Evolutionary conservation across 2,329 filamentous ascomycete species (phyloP).

Genomic region (Moelleriella libera): DNA sequence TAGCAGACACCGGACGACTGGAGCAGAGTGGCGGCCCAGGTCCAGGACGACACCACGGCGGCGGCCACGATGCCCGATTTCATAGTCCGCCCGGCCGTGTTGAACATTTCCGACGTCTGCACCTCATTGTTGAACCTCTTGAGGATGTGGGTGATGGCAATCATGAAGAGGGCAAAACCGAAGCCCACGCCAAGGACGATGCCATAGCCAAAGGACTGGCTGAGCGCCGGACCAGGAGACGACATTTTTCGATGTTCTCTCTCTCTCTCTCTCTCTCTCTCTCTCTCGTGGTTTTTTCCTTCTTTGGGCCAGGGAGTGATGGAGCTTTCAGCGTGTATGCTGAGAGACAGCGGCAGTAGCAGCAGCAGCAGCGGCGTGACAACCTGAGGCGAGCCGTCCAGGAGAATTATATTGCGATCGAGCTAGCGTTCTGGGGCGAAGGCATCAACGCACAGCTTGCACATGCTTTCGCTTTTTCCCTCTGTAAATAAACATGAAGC

Average conservation of each 20-base stretch:
- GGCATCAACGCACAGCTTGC: no score
- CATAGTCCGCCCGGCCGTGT: slow-evolving; percentile 72
- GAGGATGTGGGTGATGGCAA: slow-evolving; percentile 55
- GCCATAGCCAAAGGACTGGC: slow-evolving; percentile 61
- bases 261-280: background rate
- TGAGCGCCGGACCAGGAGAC: slow-evolving; percentile 21
- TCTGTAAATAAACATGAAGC: no score
- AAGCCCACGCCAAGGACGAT: slow-evolving; percentile 63
- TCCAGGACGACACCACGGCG: slow-evolving; percentile 88
- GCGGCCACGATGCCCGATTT: slow-evolving; percentile 81
- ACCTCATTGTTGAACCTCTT: slow-evolving; percentile 51
- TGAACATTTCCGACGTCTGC: slow-evolving; percentile 89
- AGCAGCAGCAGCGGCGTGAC: no score
- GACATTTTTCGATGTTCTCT: slow-evolving; percentile 3
- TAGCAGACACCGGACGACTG: slow-evolving; percentile 76
- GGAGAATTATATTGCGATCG: no score
- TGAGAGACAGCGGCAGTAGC: no score
- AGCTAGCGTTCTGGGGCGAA: no score
- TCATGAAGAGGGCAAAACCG: slow-evolving; percentile 63
- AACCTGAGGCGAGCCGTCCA: no score
- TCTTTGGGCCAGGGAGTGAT: background rate
- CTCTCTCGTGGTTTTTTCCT: background rate
- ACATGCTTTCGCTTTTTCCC: no score
- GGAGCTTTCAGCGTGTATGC: no score
- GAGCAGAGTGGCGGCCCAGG: slow-evolving; percentile 74